These are phyloP conservation scores for Picochlorum sp. DNA, from an alignment of 139 green algal genomes.

Conservation along the genomic window DNA sequence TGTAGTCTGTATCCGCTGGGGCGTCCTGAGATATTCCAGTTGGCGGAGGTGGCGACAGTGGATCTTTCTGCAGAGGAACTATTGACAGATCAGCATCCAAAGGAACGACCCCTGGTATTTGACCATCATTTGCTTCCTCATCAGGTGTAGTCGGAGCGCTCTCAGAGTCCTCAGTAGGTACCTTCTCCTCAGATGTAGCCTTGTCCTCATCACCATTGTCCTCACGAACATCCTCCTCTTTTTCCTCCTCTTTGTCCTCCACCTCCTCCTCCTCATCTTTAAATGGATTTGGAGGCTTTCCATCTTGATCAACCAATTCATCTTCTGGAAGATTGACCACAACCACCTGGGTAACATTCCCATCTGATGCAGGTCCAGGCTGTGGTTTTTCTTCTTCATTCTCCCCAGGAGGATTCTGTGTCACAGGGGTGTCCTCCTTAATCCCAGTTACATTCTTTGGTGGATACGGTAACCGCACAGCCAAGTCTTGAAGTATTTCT, in stretches of 20 bases:
- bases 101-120: too few relatives aligned
- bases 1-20: too few relatives aligned
- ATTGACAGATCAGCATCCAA: too few relatives aligned
- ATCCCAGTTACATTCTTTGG: neutral
- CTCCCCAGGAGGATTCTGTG: too few relatives aligned
- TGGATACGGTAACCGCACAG: neutral
- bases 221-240: neutral
- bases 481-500: neutral
- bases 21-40: too few relatives aligned
- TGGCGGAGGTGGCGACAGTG: too few relatives aligned
- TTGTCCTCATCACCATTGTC: neutral
- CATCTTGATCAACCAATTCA: neutral
- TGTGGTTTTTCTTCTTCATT: too few relatives aligned
- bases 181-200: neutral
- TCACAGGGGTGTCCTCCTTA: neutral
- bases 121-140: too few relatives aligned
- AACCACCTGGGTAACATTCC: neutral
- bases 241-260: neutral
- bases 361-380: too few relatives aligned
- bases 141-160: too few relatives aligned
- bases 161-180: neutral
- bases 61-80: too few relatives aligned
- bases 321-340: constrained; percentile 2
- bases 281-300: neutral
- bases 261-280: neutral